phyloP scores from a whole-genome alignment of 2,329 filamentous ascomycete genomes.

The Alternaria ventricosa region DNA sequence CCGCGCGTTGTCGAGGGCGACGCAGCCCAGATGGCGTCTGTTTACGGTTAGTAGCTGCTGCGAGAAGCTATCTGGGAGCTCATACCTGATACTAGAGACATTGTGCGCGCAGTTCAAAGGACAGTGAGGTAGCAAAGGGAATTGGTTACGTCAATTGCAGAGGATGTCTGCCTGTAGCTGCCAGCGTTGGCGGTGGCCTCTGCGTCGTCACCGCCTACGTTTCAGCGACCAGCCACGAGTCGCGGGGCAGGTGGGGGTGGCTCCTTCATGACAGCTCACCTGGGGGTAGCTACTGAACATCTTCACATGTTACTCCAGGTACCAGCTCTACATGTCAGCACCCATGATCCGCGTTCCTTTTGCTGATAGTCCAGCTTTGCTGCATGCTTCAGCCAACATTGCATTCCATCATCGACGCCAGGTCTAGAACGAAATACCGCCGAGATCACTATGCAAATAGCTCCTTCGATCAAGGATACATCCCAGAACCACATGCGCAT shows the following conservation, averaged over 20 bases:
- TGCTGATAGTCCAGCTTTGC: background rate
- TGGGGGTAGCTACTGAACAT: background rate
- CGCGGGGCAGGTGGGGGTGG: slow-evolving; percentile 16
- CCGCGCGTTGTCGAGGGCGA: slow-evolving; percentile 83
- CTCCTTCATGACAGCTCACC: background rate
- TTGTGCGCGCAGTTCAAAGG: background rate
- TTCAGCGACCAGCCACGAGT: slow-evolving; percentile 8
- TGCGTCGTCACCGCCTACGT: slow-evolving; percentile 14
- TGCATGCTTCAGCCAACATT: background rate
- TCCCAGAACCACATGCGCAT: background rate
- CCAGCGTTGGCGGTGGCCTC: slow-evolving; percentile 9
- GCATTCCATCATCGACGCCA: background rate
- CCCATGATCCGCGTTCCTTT: background rate
- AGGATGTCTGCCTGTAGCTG: slow-evolving; percentile 30
- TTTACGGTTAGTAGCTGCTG: slow-evolving; percentile 5
- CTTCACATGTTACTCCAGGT: background rate
- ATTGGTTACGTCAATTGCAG: too few relatives aligned
- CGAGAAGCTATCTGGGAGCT: background rate
- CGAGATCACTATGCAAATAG: background rate
- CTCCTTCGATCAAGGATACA: background rate
- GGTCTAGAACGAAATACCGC: background rate
- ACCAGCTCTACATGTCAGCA: background rate
- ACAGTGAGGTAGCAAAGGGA: background rate
- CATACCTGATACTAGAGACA: slow-evolving; percentile 30
- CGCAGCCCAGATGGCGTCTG: slow-evolving; percentile 81